A percentile compares a stretch with the other conserved stretches of the same genome.
These are phyloP conservation scores for Begonia peltatifolia DNA, from an alignment of 306 rosid genomes.

Conservation along the genomic window DNA sequence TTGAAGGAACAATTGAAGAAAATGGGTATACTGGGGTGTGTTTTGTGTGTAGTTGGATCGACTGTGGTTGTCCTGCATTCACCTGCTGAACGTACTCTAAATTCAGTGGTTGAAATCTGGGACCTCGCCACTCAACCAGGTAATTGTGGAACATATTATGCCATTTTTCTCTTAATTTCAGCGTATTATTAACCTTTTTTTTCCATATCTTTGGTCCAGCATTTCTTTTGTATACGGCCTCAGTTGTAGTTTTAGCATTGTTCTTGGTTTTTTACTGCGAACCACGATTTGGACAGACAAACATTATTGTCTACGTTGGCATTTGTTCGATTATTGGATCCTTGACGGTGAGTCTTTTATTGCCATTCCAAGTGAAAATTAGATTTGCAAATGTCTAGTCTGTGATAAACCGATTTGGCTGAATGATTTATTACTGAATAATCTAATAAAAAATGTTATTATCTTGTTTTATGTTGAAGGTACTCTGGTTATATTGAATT, in stretches of 20 bases:
- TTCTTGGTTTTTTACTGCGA: constrained; percentile 49
- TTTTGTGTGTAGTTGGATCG: constrained; percentile 73
- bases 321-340: constrained; percentile 80
- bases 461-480: neutral
- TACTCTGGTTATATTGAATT: neutral
- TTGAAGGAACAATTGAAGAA: constrained; percentile 68
- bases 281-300: constrained; percentile 77
- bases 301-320: constrained; percentile 52
- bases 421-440: too few relatives aligned
- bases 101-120: constrained; percentile 64
- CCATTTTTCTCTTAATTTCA: too few relatives aligned
- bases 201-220: constrained; percentile 28
- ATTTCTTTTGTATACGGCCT: constrained; percentile 65
- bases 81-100: constrained; percentile 42
- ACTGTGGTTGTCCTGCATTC: constrained; percentile 68
- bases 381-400: neutral
- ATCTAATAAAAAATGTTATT: neutral
- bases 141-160: constrained; percentile 4
- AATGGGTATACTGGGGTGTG: constrained; percentile 82
- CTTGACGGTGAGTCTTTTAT: constrained; percentile 43
- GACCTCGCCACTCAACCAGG: constrained; percentile 77
- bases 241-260: constrained; percentile 40
- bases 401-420: neutral
- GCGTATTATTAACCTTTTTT: neutral
- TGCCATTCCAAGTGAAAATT: neutral